Evolutionary conservation across 2,329 filamentous ascomycete species (phyloP).

Genomic region (Zarea fungicola): DNA sequence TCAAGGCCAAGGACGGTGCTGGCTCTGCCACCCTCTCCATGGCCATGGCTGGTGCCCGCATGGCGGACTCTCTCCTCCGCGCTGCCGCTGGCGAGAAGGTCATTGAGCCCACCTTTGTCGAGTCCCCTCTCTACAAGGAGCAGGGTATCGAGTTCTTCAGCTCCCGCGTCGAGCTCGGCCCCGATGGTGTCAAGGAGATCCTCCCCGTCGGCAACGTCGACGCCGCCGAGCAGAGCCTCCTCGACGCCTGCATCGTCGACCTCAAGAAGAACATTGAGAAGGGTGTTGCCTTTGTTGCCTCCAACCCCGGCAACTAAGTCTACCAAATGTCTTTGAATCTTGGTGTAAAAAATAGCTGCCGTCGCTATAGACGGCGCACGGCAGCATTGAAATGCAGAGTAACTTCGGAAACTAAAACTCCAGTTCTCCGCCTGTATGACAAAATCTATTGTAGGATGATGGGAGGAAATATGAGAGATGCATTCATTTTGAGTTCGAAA

Average conservation of each 20-base stretch:
- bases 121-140: constrained; percentile 97
- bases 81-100: constrained; percentile 92
- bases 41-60: constrained; percentile 85
- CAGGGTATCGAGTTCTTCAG: constrained; percentile 97
- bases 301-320: constrained; percentile 56
- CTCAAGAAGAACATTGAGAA: constrained; percentile 95
- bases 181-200: constrained; percentile 93
- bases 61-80: constrained; percentile 88
- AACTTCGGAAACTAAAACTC: background rate
- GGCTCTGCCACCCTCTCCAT: constrained; percentile 97
- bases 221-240: constrained; percentile 79
- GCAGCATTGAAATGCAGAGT: background rate
- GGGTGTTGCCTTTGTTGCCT: constrained; percentile 60
- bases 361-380: background rate
- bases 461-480: constrained; percentile 9
- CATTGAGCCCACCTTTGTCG: constrained; percentile 92
- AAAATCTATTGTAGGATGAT: constrained; percentile 8
- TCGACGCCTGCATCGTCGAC: constrained; percentile 78
- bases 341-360: constrained; percentile 1
- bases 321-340: background rate
- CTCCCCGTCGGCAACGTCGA: constrained; percentile 79
- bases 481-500: constrained; percentile 7
- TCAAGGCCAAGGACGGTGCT: constrained; percentile 97
- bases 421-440: constrained; percentile 9
- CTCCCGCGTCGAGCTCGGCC: constrained; percentile 91